Conservation (phyloP, 495 filamentous ascomycete species). For the Podospora sp. region DNA sequence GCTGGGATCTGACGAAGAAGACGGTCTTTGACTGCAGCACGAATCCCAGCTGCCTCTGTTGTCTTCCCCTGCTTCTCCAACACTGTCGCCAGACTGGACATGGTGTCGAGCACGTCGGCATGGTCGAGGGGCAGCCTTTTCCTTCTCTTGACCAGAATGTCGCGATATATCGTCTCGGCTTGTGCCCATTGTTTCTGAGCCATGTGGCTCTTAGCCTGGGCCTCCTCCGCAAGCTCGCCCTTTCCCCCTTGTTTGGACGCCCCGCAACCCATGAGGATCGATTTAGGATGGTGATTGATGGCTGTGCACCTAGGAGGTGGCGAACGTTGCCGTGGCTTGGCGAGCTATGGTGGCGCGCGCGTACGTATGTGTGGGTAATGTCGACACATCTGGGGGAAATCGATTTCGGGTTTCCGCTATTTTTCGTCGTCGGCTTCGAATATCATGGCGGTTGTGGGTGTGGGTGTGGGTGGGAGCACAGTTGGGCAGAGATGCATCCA, state of each 20-base stretch:
- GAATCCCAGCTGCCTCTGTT: not conserved
- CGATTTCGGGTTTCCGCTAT: too few relatives aligned
- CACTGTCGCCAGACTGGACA: slow-evolving; percentile 2
- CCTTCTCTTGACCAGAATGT: slow-evolving; percentile 4
- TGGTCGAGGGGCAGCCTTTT: not conserved
- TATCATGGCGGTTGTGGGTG: too few relatives aligned
- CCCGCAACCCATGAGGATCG: not conserved
- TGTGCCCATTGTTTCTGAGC: not conserved
- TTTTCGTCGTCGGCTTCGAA: too few relatives aligned
- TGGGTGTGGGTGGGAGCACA: too few relatives aligned
- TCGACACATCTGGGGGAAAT: too few relatives aligned
- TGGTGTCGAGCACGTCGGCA: slow-evolving; percentile 4
- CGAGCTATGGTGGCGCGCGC: too few relatives aligned
- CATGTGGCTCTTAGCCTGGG: not conserved
- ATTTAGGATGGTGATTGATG: too few relatives aligned
- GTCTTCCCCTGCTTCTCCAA: not conserved
- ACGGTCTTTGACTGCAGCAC: not conserved
- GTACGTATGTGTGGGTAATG: too few relatives aligned
- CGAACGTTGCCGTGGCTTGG: too few relatives aligned
- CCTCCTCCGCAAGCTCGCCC: not conserved
- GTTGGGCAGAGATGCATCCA: too few relatives aligned
- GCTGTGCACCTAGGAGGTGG: too few relatives aligned
- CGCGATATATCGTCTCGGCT: slow-evolving; percentile 6
- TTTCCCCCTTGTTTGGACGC: not conserved
- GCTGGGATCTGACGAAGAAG: not conserved